A percentile compares a stretch with the other conserved stretches of the same genome.
Evolutionary conservation across 1,284 basidiomycete genomes (phyloP).

Genomic region (Sanghuangporus sanghuang): DNA sequence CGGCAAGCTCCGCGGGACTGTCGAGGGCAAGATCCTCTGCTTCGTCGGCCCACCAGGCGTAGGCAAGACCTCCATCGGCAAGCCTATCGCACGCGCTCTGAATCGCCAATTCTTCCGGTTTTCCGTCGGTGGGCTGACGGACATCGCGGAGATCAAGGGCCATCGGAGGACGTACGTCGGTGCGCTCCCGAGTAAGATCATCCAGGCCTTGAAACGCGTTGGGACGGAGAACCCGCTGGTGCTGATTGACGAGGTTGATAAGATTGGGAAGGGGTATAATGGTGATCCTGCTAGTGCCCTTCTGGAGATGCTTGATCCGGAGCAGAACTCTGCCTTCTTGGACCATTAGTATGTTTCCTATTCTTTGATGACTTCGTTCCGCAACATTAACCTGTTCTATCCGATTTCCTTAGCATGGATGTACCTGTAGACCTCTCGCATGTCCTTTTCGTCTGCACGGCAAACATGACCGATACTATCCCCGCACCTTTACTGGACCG

Average conservation of each 20-base stretch:
- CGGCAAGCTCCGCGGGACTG: conserved; percentile 92
- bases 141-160: conserved; percentile 99
- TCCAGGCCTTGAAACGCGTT: conserved; percentile 95
- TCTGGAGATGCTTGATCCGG: conserved; percentile 97
- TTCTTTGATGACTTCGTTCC: neutral
- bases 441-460: conserved; percentile 97
- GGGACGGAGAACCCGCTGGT: conserved; percentile 97
- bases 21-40: conserved; percentile 98
- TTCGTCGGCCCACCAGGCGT: conserved; percentile 97
- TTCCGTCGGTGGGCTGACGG: conserved; percentile 93
- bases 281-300: conserved; percentile 94
- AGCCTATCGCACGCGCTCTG: conserved; percentile 88
- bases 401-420: conserved; percentile 65
- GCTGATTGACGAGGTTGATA: conserved; percentile 98
- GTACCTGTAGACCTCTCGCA: conserved; percentile 95
- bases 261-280: conserved; percentile 94
- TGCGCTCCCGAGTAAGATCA: conserved; percentile 95
- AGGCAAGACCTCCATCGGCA: conserved; percentile 92
- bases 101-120: conserved; percentile 92
- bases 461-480: conserved; percentile 93
- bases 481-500: conserved; percentile 94
- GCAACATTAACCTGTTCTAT: neutral
- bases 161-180: conserved; percentile 96
- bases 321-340: conserved; percentile 94
- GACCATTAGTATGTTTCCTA: conserved; percentile 79